Percentiles rank a stretch among this genome's conserved stretches.
phyloP scores from a whole-genome alignment of 129 eudicot genomes.

The Logfia minima region DNA sequence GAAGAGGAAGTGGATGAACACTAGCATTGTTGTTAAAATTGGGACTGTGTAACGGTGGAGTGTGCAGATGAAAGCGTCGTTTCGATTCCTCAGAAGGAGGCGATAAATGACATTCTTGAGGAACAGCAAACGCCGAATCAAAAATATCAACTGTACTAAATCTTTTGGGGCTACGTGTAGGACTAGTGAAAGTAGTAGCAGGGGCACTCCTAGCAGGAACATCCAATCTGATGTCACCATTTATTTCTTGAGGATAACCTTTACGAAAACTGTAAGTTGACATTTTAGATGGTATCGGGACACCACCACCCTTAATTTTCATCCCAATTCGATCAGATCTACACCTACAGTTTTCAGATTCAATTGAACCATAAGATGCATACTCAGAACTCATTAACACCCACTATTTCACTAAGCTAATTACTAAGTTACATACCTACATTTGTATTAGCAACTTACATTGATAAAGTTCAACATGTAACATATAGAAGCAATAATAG shows the following conservation, averaged over 20 bases:
- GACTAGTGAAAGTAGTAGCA: conserved; percentile 62
- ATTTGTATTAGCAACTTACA: neutral
- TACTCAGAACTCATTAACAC: neutral
- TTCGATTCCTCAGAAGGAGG: conserved; percentile 38
- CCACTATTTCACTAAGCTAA: neutral
- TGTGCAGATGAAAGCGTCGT: conserved; percentile 51
- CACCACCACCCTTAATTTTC: conserved; percentile 31
- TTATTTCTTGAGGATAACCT: conserved; percentile 36
- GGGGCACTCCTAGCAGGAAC: conserved; percentile 81
- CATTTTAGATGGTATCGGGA: conserved; percentile 35
- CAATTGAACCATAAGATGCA: neutral
- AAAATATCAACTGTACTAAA: conserved; percentile 48
- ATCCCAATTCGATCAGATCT: conserved; percentile 30
- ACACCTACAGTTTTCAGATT: conserved; percentile 30
- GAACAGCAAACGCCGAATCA: conserved; percentile 33
- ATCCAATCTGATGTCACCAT: conserved; percentile 52
- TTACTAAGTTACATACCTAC: neutral
- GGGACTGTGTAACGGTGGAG: conserved; percentile 50
- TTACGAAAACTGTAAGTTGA: conserved; percentile 59
- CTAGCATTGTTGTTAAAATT: conserved; percentile 30
- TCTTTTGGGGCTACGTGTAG: conserved; percentile 74
- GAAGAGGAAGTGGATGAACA: conserved; percentile 76
- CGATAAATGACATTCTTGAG: conserved; percentile 29
- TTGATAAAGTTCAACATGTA: neutral
- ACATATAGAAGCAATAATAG: too few relatives aligned